phyloP scores from a whole-genome alignment of 2,329 filamentous ascomycete species.

The Zasmidium angulare region DNA sequence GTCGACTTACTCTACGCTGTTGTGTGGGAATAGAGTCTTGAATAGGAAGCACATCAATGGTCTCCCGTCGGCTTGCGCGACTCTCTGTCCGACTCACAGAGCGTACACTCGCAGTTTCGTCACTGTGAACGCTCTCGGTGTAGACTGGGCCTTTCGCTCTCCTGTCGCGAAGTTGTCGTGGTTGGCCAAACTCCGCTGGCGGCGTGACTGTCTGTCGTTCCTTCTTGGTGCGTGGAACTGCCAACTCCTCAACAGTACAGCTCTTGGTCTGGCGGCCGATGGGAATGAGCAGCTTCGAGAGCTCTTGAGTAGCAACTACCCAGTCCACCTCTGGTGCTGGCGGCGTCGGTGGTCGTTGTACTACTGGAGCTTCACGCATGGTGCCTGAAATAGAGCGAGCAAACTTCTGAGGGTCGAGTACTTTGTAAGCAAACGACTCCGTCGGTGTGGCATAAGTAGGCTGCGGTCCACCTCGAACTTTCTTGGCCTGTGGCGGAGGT shows the following conservation, averaged over 20 bases:
- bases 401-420: constrained; percentile 66
- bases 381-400: constrained; percentile 63
- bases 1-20: constrained; percentile 26
- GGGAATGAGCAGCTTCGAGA: constrained; percentile 81
- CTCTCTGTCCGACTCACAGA: constrained; percentile 23
- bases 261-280: constrained; percentile 71
- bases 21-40: constrained; percentile 29
- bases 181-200: constrained; percentile 44
- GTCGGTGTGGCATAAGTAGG: constrained; percentile 86
- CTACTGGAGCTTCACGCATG: constrained; percentile 38
- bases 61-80: constrained; percentile 32
- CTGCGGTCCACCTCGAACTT: constrained; percentile 55
- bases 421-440: constrained; percentile 80
- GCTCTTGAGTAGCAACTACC: constrained; percentile 77
- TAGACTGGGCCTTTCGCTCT: constrained; percentile 23
- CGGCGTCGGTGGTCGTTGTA: constrained; percentile 54
- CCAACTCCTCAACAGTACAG: constrained; percentile 74
- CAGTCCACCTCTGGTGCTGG: constrained; percentile 82
- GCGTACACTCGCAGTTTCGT: constrained; percentile 24
- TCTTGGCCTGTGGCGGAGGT: constrained; percentile 54
- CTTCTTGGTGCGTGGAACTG: constrained; percentile 55
- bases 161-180: constrained; percentile 61
- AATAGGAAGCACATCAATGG: constrained; percentile 39
- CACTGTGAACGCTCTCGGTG: constrained; percentile 26
- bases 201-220: constrained; percentile 62